Evolutionary conservation across 306 rosid species (phyloP).

Genomic region (Myrica gale): DNA sequence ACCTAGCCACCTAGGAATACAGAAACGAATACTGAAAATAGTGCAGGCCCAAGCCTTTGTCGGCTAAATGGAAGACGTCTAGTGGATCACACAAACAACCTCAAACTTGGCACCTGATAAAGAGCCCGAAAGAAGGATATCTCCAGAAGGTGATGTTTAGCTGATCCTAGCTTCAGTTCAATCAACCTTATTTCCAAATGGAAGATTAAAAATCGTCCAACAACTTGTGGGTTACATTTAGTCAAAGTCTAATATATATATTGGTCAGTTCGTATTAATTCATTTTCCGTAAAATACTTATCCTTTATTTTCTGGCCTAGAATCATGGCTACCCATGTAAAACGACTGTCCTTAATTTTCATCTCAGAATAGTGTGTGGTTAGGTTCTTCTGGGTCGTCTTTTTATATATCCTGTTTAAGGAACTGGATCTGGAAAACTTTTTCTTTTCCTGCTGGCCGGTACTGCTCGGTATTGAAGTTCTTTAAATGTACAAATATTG

Average conservation of each 20-base stretch:
- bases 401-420: slow-evolving; percentile 5
- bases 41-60: no score
- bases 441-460: not conserved
- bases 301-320: slow-evolving; percentile 48
- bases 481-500: not conserved
- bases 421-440: not conserved
- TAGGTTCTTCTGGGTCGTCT: not conserved
- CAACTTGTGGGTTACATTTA: slow-evolving; percentile 22
- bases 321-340: slow-evolving; percentile 42
- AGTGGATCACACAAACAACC: no score
- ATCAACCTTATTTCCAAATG: not conserved
- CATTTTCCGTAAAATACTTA: slow-evolving; percentile 14
- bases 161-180: slow-evolving; percentile 2
- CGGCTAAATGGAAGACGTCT: no score
- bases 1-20: no score
- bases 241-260: slow-evolving; percentile 45
- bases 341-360: not conserved
- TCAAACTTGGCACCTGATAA: no score
- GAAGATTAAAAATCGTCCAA: not conserved
- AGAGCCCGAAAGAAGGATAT: not conserved
- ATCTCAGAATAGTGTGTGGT: slow-evolving; percentile 1
- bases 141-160: not conserved
- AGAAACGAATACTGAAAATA: no score
- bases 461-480: not conserved
- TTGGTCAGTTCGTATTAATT: slow-evolving; percentile 12